Conservation (phyloP, 371 early-diverging fungal genomes). For the Cokeromyces recurvatus region DNA sequence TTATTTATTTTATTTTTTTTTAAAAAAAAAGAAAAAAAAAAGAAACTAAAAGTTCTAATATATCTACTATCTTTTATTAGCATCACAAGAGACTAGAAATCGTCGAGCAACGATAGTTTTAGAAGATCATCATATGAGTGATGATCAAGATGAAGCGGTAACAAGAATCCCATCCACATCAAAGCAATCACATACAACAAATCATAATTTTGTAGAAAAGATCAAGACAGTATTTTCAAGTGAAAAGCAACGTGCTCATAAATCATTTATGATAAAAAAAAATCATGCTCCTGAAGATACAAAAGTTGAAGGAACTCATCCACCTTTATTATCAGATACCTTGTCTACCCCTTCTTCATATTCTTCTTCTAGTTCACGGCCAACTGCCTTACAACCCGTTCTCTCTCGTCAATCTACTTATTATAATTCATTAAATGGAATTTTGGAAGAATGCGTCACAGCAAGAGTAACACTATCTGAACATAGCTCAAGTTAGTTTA, state of each 20-base stretch:
- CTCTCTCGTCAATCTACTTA: constrained; percentile 21
- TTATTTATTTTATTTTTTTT: too few relatives aligned
- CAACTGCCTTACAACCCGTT: constrained; percentile 1
- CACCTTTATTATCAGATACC: constrained; percentile 1
- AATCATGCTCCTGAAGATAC: neutral
- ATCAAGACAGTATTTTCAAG: constrained; percentile 35
- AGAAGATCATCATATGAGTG: too few relatives aligned
- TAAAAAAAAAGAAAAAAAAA: constrained; percentile 1
- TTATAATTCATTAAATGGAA: constrained; percentile 11
- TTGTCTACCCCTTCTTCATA: constrained; percentile 3
- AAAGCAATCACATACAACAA: too few relatives aligned
- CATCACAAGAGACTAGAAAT: too few relatives aligned
- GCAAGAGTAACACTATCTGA: too few relatives aligned
- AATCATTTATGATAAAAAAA: neutral
- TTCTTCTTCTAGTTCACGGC: constrained; percentile 4
- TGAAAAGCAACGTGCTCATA: neutral
- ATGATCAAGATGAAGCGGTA: too few relatives aligned
- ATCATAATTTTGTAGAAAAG: constrained; percentile 15
- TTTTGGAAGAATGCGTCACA: constrained; percentile 19
- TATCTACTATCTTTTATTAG: too few relatives aligned
- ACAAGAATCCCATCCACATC: too few relatives aligned
- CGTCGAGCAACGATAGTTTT: too few relatives aligned
- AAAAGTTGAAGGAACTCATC: constrained; percentile 5
- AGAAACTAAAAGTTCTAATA: neutral
- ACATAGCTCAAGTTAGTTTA: too few relatives aligned